Base-by-base conservation (phyloP, 371 early-diverging fungal genomes). In the Apophysomyces elegans region DNA sequence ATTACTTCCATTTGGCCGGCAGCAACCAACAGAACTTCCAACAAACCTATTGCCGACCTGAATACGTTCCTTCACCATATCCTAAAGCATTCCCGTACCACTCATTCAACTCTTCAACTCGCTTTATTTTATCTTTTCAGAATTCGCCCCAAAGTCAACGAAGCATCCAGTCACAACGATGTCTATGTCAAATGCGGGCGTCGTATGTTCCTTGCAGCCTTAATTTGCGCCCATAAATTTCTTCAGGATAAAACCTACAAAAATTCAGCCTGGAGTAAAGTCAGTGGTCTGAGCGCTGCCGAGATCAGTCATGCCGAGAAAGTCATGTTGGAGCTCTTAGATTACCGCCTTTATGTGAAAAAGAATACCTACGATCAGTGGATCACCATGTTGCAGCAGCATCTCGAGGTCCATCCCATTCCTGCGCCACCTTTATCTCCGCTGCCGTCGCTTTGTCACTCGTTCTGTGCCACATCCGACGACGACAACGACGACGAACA, bases 231-330 rank as follows among this genome's bases (percentile, higher is more conserved):
- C 9, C 90, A 90, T 56, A 93, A 93, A 71, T 93, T 89, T 66
- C 84, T 91, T 65, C 86, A 86, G 66, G 94, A 93, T 79, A 85
- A 87, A 63, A 89, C 93, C 46, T 93, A 90, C 77, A 90, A 92
- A 35, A 93, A 92, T 80, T 85, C 84, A 50, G 90, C 91, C 18
- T 93, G 93, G 94, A 86, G 88, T 62, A 90, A 90, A 78, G 85
- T 93, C 56, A 90, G 91, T 41, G 86, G 88, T 67, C 76, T 93
- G 37, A 82, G 90, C 18, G 81, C 88, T 7, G 61, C 77, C 16
- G 91, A 93, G 80, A 86, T 94, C 72, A 88, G 88, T 71, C 72
- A 80, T 57, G 91, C 91, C 65, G 94, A 93, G 78, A 75, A 81
- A 39, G 83, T 85, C 38, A 87, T 93, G 68, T 72, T 93, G 45